phyloP scores from a whole-genome alignment of 768 basidiomycete species.

The Tricholoma sp. region DNA sequence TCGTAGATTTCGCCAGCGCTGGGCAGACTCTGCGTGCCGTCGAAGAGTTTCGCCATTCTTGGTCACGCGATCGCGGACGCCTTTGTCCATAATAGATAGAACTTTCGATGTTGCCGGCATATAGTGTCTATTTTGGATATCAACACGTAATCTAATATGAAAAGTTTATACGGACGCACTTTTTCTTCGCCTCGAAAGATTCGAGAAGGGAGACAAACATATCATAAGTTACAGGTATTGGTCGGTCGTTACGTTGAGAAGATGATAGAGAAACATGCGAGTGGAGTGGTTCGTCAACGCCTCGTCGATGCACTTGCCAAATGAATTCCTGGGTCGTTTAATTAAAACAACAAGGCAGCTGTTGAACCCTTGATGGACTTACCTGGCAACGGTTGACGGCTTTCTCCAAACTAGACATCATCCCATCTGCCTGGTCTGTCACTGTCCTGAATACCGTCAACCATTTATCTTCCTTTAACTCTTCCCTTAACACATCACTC shows the following conservation, averaged over 20 bases:
- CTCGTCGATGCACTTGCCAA: constrained; percentile 67
- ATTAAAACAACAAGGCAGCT: constrained; percentile 6
- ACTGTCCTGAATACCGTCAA: constrained; percentile 91
- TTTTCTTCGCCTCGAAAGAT: constrained; percentile 85
- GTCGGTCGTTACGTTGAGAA: constrained; percentile 41
- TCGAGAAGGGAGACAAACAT: constrained; percentile 62
- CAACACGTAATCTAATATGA: constrained; percentile 9
- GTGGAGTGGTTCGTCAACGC: constrained; percentile 41
- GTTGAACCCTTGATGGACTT: constrained; percentile 17
- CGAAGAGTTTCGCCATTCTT: constrained; percentile 95
- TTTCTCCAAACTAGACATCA: constrained; percentile 96
- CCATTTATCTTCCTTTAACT: constrained; percentile 97
- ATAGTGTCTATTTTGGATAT: constrained; percentile 62
- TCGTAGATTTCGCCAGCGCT: constrained; percentile 75
- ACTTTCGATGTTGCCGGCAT: constrained; percentile 92
- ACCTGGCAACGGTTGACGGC: constrained; percentile 88
- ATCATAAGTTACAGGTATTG: constrained; percentile 49
- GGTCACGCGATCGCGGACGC: constrained; percentile 87
- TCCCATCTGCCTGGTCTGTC: constrained; percentile 91
- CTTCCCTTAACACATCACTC: constrained; percentile 78
- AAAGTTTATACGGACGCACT: constrained; percentile 39
- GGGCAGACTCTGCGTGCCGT: constrained; percentile 82
- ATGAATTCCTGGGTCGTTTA: constrained; percentile 63
- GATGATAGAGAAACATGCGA: constrained; percentile 40
- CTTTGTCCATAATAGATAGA: constrained; percentile 89